Evolutionary conservation across 2,329 filamentous ascomycete genomes (phyloP).

Genomic region (Cercospora beticola): DNA sequence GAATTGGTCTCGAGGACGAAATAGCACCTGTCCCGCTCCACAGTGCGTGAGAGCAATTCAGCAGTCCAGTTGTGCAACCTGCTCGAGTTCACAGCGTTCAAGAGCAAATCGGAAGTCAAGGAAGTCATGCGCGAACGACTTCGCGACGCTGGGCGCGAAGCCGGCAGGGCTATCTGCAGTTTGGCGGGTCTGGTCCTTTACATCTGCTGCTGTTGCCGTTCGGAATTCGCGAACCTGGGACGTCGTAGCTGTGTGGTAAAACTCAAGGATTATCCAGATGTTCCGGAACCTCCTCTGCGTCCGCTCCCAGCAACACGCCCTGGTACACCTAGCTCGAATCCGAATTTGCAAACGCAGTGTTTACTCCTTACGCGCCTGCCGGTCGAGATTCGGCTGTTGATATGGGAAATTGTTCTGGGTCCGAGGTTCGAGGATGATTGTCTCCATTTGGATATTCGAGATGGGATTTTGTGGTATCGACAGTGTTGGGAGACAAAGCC

Average conservation of each 20-base stretch:
- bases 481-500: background rate
- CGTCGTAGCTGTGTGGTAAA: background rate
- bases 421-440: background rate
- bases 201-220: background rate
- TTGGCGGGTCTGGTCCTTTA: too few relatives aligned
- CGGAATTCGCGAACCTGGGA: background rate
- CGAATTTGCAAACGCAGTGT: background rate
- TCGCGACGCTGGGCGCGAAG: too few relatives aligned
- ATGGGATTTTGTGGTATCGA: background rate
- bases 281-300: background rate
- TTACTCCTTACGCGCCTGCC: background rate
- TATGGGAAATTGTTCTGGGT: background rate
- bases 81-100: background rate
- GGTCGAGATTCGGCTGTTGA: background rate
- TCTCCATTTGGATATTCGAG: background rate
- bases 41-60: too few relatives aligned
- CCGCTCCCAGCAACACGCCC: background rate
- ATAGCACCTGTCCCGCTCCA: too few relatives aligned
- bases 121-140: background rate
- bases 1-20: background rate
- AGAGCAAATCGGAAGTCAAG: background rate
- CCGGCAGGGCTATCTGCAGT: too few relatives aligned
- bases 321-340: background rate
- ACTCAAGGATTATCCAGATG: background rate
- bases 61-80: background rate